Base-by-base conservation (phyloP, 2,329 filamentous ascomycete genomes). In the Diplodia mutila region DNA sequence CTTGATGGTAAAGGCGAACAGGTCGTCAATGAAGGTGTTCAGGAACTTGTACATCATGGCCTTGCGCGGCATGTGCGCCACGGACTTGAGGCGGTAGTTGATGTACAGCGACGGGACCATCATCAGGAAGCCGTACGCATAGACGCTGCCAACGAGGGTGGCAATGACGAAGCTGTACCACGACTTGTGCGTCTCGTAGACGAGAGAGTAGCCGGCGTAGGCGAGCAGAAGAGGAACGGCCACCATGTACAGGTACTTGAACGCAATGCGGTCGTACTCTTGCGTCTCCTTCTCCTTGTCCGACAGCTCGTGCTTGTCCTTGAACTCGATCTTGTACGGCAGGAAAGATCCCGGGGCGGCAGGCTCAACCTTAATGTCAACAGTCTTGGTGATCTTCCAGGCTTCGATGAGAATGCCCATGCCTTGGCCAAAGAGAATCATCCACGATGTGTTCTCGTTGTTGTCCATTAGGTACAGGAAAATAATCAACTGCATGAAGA, bases 1-100 rank as follows among this genome's bases (percentile, higher is more conserved):
- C 83, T 98, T 98, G 84, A 99, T 97, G 48, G 95, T 99, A 76
- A 98, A 99, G 2, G 95, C 95, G 76, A 99, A 99, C 37, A 99
- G 85, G 77, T 99, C 95, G 80, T 99, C 95, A 78, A 99, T 98
- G 79, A 99, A 99, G 5, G 95, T 98, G 83, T 98, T 97, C 71
- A 98, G 84, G 81, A 97, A 97, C 83, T 98, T 97, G 87, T 97
- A 97, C 79, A 90, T 94, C 93, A 99, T 95, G 57, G 95, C 93
- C 82, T 93, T 94, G 72, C 86, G 92, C 1, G 95, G 94, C 94
- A 99, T 97, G 81, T 99, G 95, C 12, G 95, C 95, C 39, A 98
- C 92, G 72, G 83, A 86, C 79, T 88, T 97, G 72, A 99, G 88
- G 14, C 94, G 90, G 84, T 99, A 99, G 86, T 99, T 99, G 88